Conservation (phyloP, 352 stramenopile genomes). For the Ophiocytium majus region DNA sequence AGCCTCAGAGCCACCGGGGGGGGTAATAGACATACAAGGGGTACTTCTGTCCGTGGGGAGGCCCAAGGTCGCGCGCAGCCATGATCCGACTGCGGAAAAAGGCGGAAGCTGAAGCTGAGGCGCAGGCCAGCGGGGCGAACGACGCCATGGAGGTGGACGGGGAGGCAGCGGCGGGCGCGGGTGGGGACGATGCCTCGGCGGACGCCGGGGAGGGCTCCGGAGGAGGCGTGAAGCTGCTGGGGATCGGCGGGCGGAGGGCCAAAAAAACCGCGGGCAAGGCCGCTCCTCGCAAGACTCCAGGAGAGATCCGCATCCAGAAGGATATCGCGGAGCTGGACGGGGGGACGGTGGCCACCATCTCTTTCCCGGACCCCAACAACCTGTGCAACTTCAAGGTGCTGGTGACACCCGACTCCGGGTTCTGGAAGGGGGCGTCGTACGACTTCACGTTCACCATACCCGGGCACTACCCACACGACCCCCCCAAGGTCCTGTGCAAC, state of each 20-base stretch:
- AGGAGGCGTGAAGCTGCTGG: slow-evolving; percentile 50
- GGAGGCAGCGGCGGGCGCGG: slow-evolving; percentile 28
- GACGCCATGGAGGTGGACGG: slow-evolving; percentile 45
- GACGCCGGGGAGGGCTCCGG: not conserved
- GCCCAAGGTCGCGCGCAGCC: too few species aligned
- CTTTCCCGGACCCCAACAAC: slow-evolving; percentile 94
- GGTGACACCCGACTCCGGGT: slow-evolving; percentile 69
- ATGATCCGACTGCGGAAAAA: slow-evolving; percentile 56
- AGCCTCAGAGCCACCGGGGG: too few species aligned
- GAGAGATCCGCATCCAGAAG: slow-evolving; percentile 57
- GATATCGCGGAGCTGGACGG: slow-evolving; percentile 96
- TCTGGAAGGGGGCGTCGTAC: slow-evolving; percentile 94
- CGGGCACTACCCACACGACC: slow-evolving; percentile 90
- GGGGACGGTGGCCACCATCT: slow-evolving; percentile 87
- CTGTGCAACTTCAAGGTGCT: slow-evolving; percentile 79
- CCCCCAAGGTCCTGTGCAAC: slow-evolving; percentile 92
- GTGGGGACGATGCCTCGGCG: slow-evolving; percentile 34
- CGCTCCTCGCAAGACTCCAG: slow-evolving; percentile 49
- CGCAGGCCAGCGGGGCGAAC: not conserved
- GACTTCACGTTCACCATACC: slow-evolving; percentile 96
- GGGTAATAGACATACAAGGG: too few species aligned
- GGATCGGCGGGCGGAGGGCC: slow-evolving; percentile 48
- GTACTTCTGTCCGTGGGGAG: too few species aligned
- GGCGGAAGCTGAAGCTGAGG: slow-evolving; percentile 24
- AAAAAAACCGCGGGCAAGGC: slow-evolving; percentile 46